Base-by-base conservation (phyloP, 2,329 filamentous ascomycete species). In the Nothophaeocryptopus gaeumannii region DNA sequence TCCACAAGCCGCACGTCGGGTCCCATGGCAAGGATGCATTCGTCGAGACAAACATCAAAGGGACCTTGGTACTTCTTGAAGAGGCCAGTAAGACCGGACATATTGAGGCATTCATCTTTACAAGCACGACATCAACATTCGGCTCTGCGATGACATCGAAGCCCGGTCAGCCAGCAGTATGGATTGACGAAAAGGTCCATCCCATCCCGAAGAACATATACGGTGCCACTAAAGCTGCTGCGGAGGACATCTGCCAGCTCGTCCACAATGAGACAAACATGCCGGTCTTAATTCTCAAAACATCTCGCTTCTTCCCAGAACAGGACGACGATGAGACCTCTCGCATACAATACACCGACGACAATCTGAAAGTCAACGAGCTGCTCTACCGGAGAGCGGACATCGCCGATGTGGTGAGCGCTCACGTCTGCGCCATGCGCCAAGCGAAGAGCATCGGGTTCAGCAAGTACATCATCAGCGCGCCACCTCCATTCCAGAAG, bases 201-300 rank as follows among this genome's bases (percentile, higher is more conserved):
- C 56, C 56, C 4, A 55, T 58, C 4, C 56, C 56, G 5, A 59
- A 59, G 48, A 59, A 59, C 39, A 59, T 56, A 33, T 64, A 45
- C 54, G 76, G 76, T 46, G 67, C 69, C 3, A 78, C 75, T 13
- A 78, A 78, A 42, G 64, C 69, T 12, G 73, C 74, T 1, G 76
- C 76, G 4, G 76, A 78, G 53, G 74, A 77, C 43, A 50, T 78
- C 29, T 78, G 74, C 56, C 64, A 62, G 10, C 66, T 78, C 5
- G 51, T 74, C 1, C 70, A 75, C 36, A 56, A 58, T 10, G 67
- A 75, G 46, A 67, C 65, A 0, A 53, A 57, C 2, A 56, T 78
- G 54, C 74, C 75, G 0, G 62, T 72, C 0, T 34, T 78, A 0
- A 65, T 78, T 5, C 65, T 78, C 8, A 70, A 75, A n/a, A 72